phyloP scores from a whole-genome alignment of 1,284 basidiomycete genomes.

The Leccinum solheimii region DNA sequence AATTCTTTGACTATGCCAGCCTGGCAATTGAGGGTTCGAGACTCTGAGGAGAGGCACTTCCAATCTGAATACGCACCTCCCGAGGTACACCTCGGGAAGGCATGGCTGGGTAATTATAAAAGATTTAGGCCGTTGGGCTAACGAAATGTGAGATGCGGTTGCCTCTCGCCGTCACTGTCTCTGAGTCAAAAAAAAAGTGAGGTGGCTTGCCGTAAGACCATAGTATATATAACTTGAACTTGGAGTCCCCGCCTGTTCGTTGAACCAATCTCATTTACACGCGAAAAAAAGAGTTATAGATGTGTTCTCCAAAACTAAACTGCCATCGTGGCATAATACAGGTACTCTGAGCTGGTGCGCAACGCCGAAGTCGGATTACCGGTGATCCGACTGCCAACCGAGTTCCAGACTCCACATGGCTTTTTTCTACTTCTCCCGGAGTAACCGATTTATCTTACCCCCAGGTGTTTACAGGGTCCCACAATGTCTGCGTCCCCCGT shows the following conservation, averaged over 20 bases:
- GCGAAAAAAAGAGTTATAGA: not conserved
- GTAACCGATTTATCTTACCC: not conserved
- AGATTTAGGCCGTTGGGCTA: not conserved
- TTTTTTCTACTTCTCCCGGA: not conserved
- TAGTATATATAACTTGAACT: too few relatives aligned
- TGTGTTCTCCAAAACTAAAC: not conserved
- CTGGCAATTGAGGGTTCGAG: not conserved
- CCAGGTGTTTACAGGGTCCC: not conserved
- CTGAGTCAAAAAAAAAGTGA: too few relatives aligned
- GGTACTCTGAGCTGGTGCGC: not conserved
- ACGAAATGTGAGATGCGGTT: too few relatives aligned
- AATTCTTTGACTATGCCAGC: too few relatives aligned
- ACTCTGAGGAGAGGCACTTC: not conserved
- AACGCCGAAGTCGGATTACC: not conserved
- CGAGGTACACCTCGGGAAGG: too few relatives aligned
- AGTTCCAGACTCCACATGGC: not conserved
- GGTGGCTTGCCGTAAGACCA: too few relatives aligned
- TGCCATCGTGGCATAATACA: not conserved
- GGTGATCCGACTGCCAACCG: not conserved
- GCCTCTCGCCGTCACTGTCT: too few relatives aligned
- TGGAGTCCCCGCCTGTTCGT: not conserved
- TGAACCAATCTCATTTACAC: not conserved
- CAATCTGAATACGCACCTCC: not conserved
- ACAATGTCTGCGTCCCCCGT: slow-evolving; percentile 12
- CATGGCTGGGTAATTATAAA: not conserved